A percentile compares a stretch with the other conserved stretches of the same genome.
Conservation (phyloP, 2,329 filamentous ascomycete genomes). For the Rhinocladiella similis region DNA sequence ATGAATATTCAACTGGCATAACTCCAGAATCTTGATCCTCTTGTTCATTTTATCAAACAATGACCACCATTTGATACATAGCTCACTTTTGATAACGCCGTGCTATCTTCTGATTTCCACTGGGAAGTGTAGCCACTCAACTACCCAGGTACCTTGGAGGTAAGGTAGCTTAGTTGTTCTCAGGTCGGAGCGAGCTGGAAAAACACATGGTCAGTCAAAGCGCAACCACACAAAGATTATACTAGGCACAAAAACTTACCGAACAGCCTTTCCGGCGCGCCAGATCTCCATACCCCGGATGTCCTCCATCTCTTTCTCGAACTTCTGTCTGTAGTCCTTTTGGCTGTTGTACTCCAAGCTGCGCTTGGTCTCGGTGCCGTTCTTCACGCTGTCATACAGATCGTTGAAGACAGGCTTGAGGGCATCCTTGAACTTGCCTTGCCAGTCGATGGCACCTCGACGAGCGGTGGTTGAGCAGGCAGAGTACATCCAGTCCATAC, state of each 20-base stretch:
- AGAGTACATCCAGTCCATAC: constrained; percentile 99
- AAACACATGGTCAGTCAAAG: constrained; percentile 25
- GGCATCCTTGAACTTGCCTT: constrained; percentile 92
- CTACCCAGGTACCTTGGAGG: not conserved
- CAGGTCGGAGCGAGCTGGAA: constrained; percentile 71
- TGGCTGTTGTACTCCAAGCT: constrained; percentile 97
- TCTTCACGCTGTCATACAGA: constrained; percentile 89
- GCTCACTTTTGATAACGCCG: constrained; percentile 23
- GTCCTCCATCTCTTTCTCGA: constrained; percentile 97
- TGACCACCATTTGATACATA: constrained; percentile 12
- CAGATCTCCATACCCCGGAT: constrained; percentile 99
- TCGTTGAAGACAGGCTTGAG: constrained; percentile 99
- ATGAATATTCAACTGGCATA: constrained; percentile 1
- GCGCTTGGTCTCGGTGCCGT: constrained; percentile 92
- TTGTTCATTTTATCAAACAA: not conserved
- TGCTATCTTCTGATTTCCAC: not conserved
- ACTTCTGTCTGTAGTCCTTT: constrained; percentile 93
- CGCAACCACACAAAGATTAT: not conserved
- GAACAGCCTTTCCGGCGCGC: constrained; percentile 96
- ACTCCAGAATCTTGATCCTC: constrained; percentile 6
- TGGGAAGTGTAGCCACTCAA: not conserved
- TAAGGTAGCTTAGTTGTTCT: constrained; percentile 61
- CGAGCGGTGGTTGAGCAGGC: constrained; percentile 98
- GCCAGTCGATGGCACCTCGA: constrained; percentile 99
- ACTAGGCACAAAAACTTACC: constrained; percentile 61